Evolutionary conservation across 345 rosid genomes (phyloP), one percentile per base, ranked within the genome.

Genomic region (Brassica incana): DNA sequence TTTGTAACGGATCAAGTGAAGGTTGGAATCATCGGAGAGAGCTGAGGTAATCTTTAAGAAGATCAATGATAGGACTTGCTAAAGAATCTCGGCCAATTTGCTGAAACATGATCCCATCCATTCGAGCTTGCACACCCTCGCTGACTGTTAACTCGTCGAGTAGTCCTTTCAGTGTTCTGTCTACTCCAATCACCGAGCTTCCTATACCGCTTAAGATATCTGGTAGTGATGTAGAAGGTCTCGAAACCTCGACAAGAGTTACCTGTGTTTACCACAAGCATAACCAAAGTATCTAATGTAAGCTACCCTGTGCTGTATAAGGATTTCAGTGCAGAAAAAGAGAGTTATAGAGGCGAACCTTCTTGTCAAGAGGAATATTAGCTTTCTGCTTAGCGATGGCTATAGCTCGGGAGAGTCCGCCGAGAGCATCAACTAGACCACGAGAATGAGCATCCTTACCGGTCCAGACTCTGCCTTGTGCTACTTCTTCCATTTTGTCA

Each of bases 401-500:
- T 79, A 92, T 68, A 69, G 99, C 99, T 40, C 87, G 86, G 74
- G 97, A 92, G 71, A 91, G 79, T 58, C 99, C 99, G 6, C 97
- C 95, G 7, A 91, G 84, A 36, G 92, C 95, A 89, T 95, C 99
- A 6, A 91, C 91, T 48, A 95, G 77, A 82, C 99, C 94, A 66
- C 78, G 84, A 32, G 93, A 90, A 82, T 88, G 88, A 15, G 95
- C 99, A 85, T 91, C 97, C 38, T 85, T 88, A 74, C 99, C 97
- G 11, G 97, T 88, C 99, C 99, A 95, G 69, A 95, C 99, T 88
- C 99, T 90, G 25, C 99, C 99, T 82, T 95, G 99, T 76, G 99
- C 97, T 78, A 91, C 87, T 84, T 88, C 91, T 84, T 95, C 99
- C 97, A 95, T 92, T 85, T 88, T 84, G 35, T 92, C 91, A 56